A percentile compares a stretch with the other conserved stretches of the same genome.
Conservation (phyloP, 768 basidiomycete genomes). For the Favolaschia claudopus region DNA sequence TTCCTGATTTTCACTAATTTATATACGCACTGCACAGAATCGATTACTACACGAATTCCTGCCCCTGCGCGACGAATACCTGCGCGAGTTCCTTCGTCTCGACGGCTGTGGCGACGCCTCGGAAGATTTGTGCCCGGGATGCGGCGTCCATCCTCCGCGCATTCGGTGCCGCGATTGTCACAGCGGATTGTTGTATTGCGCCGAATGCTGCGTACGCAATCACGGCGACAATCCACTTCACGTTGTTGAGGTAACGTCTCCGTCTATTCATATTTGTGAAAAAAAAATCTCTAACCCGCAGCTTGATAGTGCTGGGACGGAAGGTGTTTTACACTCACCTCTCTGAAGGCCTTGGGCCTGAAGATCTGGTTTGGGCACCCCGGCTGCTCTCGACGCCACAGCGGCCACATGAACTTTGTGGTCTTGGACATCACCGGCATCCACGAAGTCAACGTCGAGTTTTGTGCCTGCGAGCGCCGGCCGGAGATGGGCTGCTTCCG, state of each 20-base stretch:
- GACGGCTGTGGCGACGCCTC: neutral
- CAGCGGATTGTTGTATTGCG: constrained; percentile 14
- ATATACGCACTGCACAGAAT: neutral
- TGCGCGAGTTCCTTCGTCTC: neutral
- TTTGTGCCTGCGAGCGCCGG: constrained; percentile 37
- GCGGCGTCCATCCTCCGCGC: neutral
- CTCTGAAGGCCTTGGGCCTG: constrained; percentile 26
- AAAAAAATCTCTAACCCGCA: neutral
- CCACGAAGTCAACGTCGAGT: constrained; percentile 36
- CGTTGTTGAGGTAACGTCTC: constrained; percentile 19
- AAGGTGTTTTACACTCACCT: constrained; percentile 3
- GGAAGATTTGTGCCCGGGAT: neutral
- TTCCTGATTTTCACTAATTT: neutral
- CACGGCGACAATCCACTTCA: constrained; percentile 19
- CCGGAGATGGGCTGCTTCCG: too few species aligned
- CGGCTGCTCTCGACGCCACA: constrained; percentile 24
- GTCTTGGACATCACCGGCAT: constrained; percentile 33
- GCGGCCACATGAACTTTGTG: constrained; percentile 31
- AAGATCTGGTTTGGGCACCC: constrained; percentile 32
- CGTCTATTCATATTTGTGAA: too few species aligned
- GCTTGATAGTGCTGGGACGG: constrained; percentile 22
- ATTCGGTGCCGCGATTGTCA: constrained; percentile 15
- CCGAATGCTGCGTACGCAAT: constrained; percentile 3
- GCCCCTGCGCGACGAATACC: neutral
- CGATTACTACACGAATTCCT: neutral